A percentile compares a stretch with the other conserved stretches of the same genome.
Conservation (phyloP, 495 filamentous ascomycete genomes). For the Xylaria sp. region DNA sequence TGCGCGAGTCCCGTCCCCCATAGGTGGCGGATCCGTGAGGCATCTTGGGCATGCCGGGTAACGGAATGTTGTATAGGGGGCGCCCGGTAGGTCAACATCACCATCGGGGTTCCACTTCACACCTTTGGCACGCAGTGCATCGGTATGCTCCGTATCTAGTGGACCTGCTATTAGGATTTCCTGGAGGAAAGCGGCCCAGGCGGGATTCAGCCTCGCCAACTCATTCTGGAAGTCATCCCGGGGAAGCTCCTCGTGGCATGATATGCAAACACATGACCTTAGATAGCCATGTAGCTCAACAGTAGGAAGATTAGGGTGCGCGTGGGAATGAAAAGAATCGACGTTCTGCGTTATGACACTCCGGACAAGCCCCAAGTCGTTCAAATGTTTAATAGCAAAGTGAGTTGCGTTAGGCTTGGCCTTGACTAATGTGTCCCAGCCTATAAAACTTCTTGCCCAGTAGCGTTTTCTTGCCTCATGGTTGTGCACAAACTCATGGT, state of each 20-base stretch:
- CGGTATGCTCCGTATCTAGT: constrained; percentile 76
- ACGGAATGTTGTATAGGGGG: constrained; percentile 85
- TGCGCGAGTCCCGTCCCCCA: constrained; percentile 62
- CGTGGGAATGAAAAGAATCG: constrained; percentile 84
- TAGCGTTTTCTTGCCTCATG: constrained; percentile 94
- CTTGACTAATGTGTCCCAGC: constrained; percentile 81
- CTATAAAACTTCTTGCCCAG: constrained; percentile 94
- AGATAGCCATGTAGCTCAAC: constrained; percentile 92
- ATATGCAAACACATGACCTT: constrained; percentile 79
- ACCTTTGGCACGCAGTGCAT: constrained; percentile 69
- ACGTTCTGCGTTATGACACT: constrained; percentile 95
- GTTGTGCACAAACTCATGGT: constrained; percentile 79
- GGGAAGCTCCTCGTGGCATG: constrained; percentile 70
- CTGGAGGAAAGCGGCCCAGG: constrained; percentile 80
- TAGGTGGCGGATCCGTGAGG: constrained; percentile 66
- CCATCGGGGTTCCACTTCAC: constrained; percentile 91
- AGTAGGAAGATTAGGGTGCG: constrained; percentile 77
- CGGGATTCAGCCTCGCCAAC: constrained; percentile 81
- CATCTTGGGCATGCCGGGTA: constrained; percentile 91
- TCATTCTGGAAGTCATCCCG: constrained; percentile 76
- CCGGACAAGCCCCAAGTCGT: constrained; percentile 71
- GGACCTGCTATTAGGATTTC: constrained; percentile 75
- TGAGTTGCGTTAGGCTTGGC: constrained; percentile 84
- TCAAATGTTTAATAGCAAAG: constrained; percentile 73
- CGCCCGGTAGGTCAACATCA: constrained; percentile 88